Conservation (phyloP, 495 filamentous ascomycete species). For the Penicillium malachiteum region DNA sequence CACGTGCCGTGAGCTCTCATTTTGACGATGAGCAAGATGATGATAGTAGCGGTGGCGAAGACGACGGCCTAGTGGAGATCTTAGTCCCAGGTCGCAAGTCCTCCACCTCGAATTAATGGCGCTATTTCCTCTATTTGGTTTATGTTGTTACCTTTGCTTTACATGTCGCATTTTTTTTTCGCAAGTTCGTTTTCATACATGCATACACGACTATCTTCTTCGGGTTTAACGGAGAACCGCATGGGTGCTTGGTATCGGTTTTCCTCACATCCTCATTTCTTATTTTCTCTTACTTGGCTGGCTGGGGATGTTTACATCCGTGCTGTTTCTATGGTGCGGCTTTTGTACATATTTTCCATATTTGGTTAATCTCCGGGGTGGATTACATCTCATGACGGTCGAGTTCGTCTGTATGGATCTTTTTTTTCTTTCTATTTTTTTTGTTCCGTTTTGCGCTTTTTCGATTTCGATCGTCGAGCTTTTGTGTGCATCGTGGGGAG, state of each 20-base stretch:
- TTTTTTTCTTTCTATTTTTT: constrained; percentile 9
- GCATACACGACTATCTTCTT: constrained; percentile 5
- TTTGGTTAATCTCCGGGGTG: constrained; percentile 14
- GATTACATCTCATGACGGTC: constrained; percentile 19
- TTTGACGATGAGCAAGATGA: constrained; percentile 45
- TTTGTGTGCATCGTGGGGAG: constrained; percentile 12
- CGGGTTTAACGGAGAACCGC: constrained; percentile 4
- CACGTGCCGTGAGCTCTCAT: constrained; percentile 35
- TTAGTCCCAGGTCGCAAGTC: constrained; percentile 44
- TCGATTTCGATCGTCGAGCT: constrained; percentile 5
- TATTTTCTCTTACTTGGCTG: constrained; percentile 8
- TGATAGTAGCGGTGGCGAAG: constrained; percentile 49
- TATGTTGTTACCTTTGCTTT: constrained; percentile 12
- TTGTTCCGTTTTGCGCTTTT: constrained; percentile 4
- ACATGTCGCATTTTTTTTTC: constrained; percentile 12
- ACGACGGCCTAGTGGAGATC: constrained; percentile 51
- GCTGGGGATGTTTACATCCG: constrained; percentile 16
- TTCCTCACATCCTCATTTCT: constrained; percentile 3
- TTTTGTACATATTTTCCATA: constrained; percentile 29
- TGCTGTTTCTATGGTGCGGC: constrained; percentile 13
- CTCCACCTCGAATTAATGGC: constrained; percentile 25
- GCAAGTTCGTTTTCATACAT: not conserved
- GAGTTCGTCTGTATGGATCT: constrained; percentile 12
- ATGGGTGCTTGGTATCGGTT: constrained; percentile 2
- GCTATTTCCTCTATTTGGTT: not conserved